Percentiles rank a stretch among this genome's conserved stretches.
Evolutionary conservation across 163 green algal species (phyloP).

Genomic region (Prototheca cutis): DNA sequence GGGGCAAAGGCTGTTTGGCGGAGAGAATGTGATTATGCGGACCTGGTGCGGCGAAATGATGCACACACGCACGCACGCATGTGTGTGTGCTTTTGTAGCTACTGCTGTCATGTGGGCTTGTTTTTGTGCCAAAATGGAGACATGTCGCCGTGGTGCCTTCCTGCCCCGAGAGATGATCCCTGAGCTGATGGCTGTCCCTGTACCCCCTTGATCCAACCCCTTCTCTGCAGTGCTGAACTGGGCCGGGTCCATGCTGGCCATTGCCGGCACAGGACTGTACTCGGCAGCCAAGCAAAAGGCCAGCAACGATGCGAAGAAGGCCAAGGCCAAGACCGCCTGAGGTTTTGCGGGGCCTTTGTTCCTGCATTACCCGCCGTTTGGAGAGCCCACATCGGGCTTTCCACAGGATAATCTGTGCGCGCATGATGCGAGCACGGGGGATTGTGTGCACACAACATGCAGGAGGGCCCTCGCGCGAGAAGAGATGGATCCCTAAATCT

Average conservation of each 20-base stretch:
- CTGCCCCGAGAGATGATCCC: no score
- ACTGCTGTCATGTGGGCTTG: no score
- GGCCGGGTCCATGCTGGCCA: slow-evolving; percentile 60
- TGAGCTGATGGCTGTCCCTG: slow-evolving; percentile 10
- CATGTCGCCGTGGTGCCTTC: no score
- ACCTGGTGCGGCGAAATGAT: no score
- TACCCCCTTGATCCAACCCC: neutral
- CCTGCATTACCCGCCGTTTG: neutral
- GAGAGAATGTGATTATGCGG: neutral
- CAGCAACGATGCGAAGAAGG: slow-evolving; percentile 19
- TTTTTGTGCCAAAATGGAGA: no score
- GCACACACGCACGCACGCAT: no score
- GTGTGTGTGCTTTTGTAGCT: no score
- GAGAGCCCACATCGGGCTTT: neutral
- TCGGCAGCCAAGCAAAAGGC: slow-evolving; percentile 61
- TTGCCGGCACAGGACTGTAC: slow-evolving; percentile 79
- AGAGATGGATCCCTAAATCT: no score
- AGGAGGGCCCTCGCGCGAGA: no score
- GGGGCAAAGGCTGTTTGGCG: no score
- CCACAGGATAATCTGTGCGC: neutral
- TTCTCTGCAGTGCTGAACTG: slow-evolving; percentile 54
- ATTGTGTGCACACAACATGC: no score
- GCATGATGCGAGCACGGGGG: neutral
- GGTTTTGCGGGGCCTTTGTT: neutral
- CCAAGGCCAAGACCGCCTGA: slow-evolving; percentile 27